Evolutionary conservation across 2,329 filamentous ascomycete species (phyloP).

Genomic region (Cryphonectria japonica): DNA sequence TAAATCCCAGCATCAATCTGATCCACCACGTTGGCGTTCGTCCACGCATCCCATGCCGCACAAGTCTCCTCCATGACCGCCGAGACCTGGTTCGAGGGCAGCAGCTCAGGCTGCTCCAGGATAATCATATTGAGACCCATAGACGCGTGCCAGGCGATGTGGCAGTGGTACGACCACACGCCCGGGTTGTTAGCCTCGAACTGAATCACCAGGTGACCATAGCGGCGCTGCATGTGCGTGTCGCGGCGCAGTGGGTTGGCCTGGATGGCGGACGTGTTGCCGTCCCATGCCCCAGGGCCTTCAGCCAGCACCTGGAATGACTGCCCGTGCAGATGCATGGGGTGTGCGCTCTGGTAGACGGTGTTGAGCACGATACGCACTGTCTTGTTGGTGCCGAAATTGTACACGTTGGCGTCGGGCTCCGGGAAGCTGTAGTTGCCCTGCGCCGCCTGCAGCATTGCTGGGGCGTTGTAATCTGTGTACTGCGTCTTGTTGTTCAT

Average conservation of each 20-base stretch:
- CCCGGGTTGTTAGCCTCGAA: constrained; percentile 13
- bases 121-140: constrained; percentile 9
- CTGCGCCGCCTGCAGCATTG: neutral
- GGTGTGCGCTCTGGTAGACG: constrained; percentile 9
- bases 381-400: constrained; percentile 2
- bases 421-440: constrained; percentile 10
- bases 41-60: neutral
- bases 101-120: neutral
- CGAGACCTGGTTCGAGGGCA: neutral
- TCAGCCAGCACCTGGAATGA: constrained; percentile 11
- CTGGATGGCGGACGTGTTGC: neutral
- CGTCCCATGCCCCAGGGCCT: constrained; percentile 13
- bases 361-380: constrained; percentile 13
- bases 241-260: constrained; percentile 5
- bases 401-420: constrained; percentile 8
- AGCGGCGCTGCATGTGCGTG: constrained; percentile 1
- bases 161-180: constrained; percentile 14
- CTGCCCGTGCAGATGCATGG: constrained; percentile 18
- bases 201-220: constrained; percentile 6
- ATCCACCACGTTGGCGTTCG: neutral
- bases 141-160: constrained; percentile 17
- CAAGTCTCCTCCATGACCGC: neutral
- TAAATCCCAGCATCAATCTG: constrained; percentile 7
- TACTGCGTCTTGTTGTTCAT: constrained; percentile 3
- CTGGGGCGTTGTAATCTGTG: constrained; percentile 2